These are phyloP conservation scores for Suillus sp. DNA, from an alignment of 768 basidiomycete species.

Conservation along the genomic window DNA sequence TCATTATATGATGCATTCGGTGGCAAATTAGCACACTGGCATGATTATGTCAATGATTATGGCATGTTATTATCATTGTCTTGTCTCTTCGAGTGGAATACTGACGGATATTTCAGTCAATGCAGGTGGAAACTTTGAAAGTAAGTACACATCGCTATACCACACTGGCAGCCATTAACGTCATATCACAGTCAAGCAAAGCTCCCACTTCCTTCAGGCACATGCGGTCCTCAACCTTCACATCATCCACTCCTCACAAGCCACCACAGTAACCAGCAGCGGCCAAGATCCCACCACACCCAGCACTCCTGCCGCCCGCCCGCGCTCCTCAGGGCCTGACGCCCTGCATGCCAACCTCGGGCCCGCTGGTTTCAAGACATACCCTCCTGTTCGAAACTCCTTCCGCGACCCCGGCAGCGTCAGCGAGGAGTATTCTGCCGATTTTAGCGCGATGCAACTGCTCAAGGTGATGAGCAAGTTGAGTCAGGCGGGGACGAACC, in stretches of 20 bases:
- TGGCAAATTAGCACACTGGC: constrained; percentile 82
- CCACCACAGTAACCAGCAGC: constrained; percentile 23
- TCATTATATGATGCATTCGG: constrained; percentile 77
- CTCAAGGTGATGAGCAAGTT: constrained; percentile 82
- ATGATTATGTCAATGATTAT: constrained; percentile 78
- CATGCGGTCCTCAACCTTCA: constrained; percentile 83
- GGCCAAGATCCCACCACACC: constrained; percentile 35
- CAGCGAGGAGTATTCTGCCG: constrained; percentile 54
- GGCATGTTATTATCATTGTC: constrained; percentile 36
- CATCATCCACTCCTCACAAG: constrained; percentile 81
- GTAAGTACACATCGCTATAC: constrained; percentile 43
- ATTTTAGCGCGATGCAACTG: constrained; percentile 79
- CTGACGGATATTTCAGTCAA: constrained; percentile 53
- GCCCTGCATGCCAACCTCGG: constrained; percentile 60
- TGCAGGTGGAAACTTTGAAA: constrained; percentile 67
- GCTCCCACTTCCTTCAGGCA: constrained; percentile 84
- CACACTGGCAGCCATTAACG: constrained; percentile 11
- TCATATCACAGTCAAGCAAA: constrained; percentile 60
- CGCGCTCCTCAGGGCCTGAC: constrained; percentile 42
- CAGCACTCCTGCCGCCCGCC: constrained; percentile 35
- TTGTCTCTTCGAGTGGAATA: constrained; percentile 12
- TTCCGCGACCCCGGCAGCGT: constrained; percentile 22
- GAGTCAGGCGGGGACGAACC: constrained; percentile 59
- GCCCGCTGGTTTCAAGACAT: constrained; percentile 65
- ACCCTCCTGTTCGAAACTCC: constrained; percentile 41